Base-by-base conservation (phyloP, 2,329 filamentous ascomycete species). In the Talaromyces islandicus region DNA sequence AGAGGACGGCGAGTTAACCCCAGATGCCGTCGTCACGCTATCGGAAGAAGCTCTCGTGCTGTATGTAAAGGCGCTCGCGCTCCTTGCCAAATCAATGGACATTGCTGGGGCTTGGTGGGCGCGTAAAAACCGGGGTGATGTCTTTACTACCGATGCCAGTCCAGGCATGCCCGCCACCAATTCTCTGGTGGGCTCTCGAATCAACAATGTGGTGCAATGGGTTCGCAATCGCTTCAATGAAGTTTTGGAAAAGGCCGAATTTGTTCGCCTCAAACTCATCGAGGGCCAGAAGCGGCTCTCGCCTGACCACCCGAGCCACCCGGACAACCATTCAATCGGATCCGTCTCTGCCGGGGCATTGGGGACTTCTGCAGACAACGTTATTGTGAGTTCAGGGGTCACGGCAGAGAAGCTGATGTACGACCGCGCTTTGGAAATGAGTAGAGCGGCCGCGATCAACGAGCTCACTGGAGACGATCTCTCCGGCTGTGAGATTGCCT, bases 331-430 rank as follows among this genome's bases (percentile, higher is more conserved):
- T 58, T 83, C 83, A 2, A 74, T 81, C 29, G 84, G 85, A 21
- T 84, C 83, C 2, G 78, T 80, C 35, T 78, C 83, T 3, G 81
- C 81, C 1, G 81, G 83, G 14, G 80, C 80, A 3, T 78, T 86
- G 59, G 83, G 82, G n/a, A 83, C 85, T 3, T 87, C 88, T 17
- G 83, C 85, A 2, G 91, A 94, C 62, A 88, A 90, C 57, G 91
- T 97, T 27, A 85, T 89, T 54, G 82, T 99, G 27, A 96, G 90
- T 14, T 86, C 90, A 2, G 94, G 93, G 1, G 87, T 97, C 59
- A 97, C 92, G 24, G 94, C 94, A 0, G 94, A 97, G 78, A 96
- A 92, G 76, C 81, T 99, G 52, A 97, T 99, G 92, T 99, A 97
- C 71, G 94, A 99, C 67, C 90, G 94, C 53, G 94, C 94, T 0